These are phyloP conservation scores for Saccharomyces uvarum DNA, from an alignment of 1,139 yeast genomes.

Conservation along the genomic window DNA sequence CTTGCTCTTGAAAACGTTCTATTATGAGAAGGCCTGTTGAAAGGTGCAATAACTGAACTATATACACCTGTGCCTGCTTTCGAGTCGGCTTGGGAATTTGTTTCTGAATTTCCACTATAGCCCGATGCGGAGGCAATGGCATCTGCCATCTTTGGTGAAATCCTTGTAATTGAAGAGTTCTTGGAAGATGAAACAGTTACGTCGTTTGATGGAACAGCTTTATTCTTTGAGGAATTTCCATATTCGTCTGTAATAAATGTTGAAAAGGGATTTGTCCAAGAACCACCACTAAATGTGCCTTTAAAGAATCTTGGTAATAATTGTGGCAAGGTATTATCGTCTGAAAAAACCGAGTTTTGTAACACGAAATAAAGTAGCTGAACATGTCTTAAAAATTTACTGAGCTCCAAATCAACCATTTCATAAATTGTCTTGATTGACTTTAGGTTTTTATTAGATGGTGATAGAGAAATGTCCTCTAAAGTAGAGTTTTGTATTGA, in stretches of 20 bases:
- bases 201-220: background rate
- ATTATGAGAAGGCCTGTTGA: conserved; percentile 12
- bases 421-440: conserved; percentile 12
- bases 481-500: conserved; percentile 4
- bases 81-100: conserved; percentile 1
- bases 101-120: conserved; percentile 4
- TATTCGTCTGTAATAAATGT: conserved; percentile 25
- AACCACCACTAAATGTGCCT: conserved; percentile 64
- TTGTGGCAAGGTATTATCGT: conserved; percentile 46
- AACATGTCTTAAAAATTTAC: conserved; percentile 13
- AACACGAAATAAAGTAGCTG: conserved; percentile 14
- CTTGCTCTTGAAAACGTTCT: conserved; percentile 18
- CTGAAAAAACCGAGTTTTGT: conserved; percentile 17
- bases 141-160: conserved; percentile 22
- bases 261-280: conserved; percentile 59
- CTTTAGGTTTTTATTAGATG: background rate
- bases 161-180: conserved; percentile 5
- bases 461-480: conserved; percentile 1
- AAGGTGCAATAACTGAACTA: background rate
- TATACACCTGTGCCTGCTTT: background rate
- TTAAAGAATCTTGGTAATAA: conserved; percentile 58
- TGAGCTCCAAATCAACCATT: conserved; percentile 18
- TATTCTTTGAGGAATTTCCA: background rate
- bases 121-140: conserved; percentile 23
- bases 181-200: conserved; percentile 1